Evolutionary conservation across 352 stramenopile species (phyloP).

Genomic region (Globisporangium nodosum): DNA sequence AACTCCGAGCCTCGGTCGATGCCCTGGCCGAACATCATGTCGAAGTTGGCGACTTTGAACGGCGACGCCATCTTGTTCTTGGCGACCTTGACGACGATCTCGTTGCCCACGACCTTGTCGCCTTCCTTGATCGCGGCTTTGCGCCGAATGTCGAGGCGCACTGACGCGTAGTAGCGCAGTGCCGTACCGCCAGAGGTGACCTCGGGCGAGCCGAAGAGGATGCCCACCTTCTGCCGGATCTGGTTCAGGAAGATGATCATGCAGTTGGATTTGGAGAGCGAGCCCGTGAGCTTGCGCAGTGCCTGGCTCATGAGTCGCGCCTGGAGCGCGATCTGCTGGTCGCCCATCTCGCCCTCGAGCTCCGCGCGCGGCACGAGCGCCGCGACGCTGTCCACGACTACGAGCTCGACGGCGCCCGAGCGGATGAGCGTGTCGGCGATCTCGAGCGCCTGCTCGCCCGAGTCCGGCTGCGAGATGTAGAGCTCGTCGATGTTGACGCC

Average conservation of each 20-base stretch:
- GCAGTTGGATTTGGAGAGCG: constrained; percentile 93
- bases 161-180: constrained; percentile 83
- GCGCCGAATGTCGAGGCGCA: constrained; percentile 94
- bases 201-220: constrained; percentile 97
- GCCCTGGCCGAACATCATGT: constrained; percentile 97
- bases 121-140: constrained; percentile 91
- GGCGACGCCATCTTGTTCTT: constrained; percentile 99
- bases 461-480: constrained; percentile 97
- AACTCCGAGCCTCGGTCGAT: constrained; percentile 90
- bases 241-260: constrained; percentile 99
- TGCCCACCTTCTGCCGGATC: constrained; percentile 95
- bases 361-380: constrained; percentile 96
- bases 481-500: constrained; percentile 96
- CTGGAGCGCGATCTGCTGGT: constrained; percentile 97
- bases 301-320: constrained; percentile 97
- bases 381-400: constrained; percentile 97
- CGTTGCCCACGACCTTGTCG: constrained; percentile 92
- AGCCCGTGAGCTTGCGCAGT: constrained; percentile 96
- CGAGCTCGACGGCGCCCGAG: constrained; percentile 94
- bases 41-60: constrained; percentile 93
- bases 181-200: constrained; percentile 92
- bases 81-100: constrained; percentile 97
- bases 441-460: constrained; percentile 97
- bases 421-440: constrained; percentile 97
- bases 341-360: constrained; percentile 92